Evolutionary conservation across 1,139 yeast species (phyloP).

Genomic region (Eremothecium coryli): DNA sequence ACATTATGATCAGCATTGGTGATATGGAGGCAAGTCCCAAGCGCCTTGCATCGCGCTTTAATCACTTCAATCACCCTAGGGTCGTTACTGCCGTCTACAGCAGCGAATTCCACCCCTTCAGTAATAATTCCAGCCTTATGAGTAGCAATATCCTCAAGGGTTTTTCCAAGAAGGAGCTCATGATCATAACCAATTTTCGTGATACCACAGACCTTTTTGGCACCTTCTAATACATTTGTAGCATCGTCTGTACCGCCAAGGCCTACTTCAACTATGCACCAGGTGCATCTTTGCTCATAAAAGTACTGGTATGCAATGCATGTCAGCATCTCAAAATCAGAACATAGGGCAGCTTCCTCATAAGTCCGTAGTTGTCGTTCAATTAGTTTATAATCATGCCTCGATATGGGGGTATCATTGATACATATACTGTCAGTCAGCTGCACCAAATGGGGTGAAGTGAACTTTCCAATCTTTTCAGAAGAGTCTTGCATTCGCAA

Average conservation of each 20-base stretch:
- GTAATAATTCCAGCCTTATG: slow-evolving; percentile 86
- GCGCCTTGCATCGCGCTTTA: slow-evolving; percentile 26
- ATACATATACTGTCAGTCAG: slow-evolving; percentile 70
- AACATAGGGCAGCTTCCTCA: slow-evolving; percentile 42
- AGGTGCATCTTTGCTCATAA: slow-evolving; percentile 45
- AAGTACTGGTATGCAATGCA: slow-evolving; percentile 77
- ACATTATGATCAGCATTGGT: slow-evolving; percentile 16
- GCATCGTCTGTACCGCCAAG: slow-evolving; percentile 85
- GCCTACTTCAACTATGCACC: slow-evolving; percentile 84
- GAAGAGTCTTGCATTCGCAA: slow-evolving; percentile 36
- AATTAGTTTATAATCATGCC: slow-evolving; percentile 38
- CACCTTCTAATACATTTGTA: slow-evolving; percentile 52
- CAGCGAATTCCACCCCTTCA: slow-evolving; percentile 43
- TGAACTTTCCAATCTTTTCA: slow-evolving; percentile 60
- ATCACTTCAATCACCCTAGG: slow-evolving; percentile 39
- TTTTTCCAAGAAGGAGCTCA: slow-evolving; percentile 60
- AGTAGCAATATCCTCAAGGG: slow-evolving; percentile 52
- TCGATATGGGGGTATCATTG: slow-evolving; percentile 47
- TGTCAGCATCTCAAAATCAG: slow-evolving; percentile 80
- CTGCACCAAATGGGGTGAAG: slow-evolving; percentile 73
- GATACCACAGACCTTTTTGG: slow-evolving; percentile 52
- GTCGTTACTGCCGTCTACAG: slow-evolving; percentile 63
- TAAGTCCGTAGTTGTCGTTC: slow-evolving; percentile 30
- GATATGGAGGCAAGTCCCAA: slow-evolving; percentile 22
- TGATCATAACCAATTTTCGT: slow-evolving; percentile 85